Base-by-base conservation (phyloP, 441 rosid genomes). In the Jatropha multifida region DNA sequence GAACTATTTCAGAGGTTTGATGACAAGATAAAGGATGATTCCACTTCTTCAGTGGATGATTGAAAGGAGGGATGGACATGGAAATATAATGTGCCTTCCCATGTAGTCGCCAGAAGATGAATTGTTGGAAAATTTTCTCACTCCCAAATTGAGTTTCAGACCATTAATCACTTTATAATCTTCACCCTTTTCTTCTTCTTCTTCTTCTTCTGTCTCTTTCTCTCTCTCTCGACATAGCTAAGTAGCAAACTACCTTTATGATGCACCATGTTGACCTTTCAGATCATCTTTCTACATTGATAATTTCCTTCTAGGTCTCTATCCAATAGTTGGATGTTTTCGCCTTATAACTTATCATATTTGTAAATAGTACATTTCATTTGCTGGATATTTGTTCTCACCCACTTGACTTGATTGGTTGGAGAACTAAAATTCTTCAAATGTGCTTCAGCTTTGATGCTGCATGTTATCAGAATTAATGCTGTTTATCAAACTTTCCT, bases 1-100 rank as follows among this genome's bases (percentile, higher is more conserved):
- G 7, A 52, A 18, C 48, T 32, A 65, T 20, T 52, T 70, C 32
- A 38, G 63, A 12, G 73, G 73, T 58, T 51, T 70, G 73, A 70
- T 70, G 17, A 8, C 11, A 27, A 26, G 52, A 5, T n/a, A 41
- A 32, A 10, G 40, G 12, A 41, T 58, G 65, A 52, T 17, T 58
- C 55, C 40, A 41, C 27, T 18, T 58, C 46, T 69, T 46, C 73
- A 27, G 44, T 54, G 23, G 62, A 32, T 52, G 32, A 32, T 32
- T 32, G 32, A 41, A 37, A 42, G 66, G 75, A 26, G 26, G 66
- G 75, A 58, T 61, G 48, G 27, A 64, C 23, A 18, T 66, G 27
- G 55, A 63, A 17, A 62, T 37, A 56, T 37, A 46, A 26, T 59
- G 14, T 27, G 41, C 71, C 65, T 71, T 48, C 60, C 42, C 23